phyloP scores from a whole-genome alignment of 176 grass and related monocot species.

The Avena eriantha region DNA sequence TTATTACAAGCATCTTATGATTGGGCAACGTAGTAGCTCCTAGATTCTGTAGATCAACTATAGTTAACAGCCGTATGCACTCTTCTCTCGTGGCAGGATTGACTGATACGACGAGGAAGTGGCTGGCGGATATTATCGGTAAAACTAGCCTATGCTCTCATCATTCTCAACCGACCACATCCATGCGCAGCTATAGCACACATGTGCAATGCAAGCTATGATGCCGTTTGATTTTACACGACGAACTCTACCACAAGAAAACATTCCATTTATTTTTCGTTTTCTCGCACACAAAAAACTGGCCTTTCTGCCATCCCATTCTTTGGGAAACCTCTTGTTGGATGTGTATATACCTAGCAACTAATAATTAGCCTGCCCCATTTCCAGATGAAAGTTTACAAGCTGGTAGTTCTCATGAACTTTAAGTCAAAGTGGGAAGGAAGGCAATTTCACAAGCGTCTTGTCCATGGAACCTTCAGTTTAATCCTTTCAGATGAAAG shows the following conservation, averaged over 20 bases:
- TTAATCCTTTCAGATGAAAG: neutral
- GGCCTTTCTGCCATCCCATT: neutral
- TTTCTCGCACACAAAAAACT: neutral
- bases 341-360: neutral
- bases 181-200: neutral
- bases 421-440: neutral
- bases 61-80: neutral
- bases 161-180: neutral
- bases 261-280: neutral
- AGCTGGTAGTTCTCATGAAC: neutral
- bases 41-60: too few species aligned
- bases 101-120: neutral
- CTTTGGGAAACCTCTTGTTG: neutral
- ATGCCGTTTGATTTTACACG: neutral
- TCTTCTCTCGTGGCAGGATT: neutral
- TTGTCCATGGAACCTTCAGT: neutral
- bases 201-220: neutral
- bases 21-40: neutral
- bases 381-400: constrained; percentile 9
- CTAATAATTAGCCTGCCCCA: neutral
- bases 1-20: neutral
- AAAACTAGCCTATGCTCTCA: neutral
- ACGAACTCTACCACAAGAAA: neutral
- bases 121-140: constrained; percentile 7
- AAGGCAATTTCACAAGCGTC: neutral